A percentile compares a stretch with the other conserved stretches of the same genome.
These are phyloP conservation scores for Morella rubra DNA, from an alignment of 306 rosid species.

Conservation along the genomic window DNA sequence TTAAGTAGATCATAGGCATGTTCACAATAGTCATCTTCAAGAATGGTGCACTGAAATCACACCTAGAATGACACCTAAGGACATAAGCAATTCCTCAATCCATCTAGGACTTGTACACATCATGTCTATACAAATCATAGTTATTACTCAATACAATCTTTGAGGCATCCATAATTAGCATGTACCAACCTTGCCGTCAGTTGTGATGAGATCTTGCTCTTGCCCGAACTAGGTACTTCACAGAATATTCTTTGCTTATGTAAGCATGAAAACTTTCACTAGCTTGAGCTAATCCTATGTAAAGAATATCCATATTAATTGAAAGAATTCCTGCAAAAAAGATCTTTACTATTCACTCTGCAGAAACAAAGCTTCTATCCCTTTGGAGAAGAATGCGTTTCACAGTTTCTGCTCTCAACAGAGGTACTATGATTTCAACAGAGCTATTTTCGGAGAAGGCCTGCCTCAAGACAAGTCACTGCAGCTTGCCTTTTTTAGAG, in stretches of 20 bases:
- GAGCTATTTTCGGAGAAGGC: no score
- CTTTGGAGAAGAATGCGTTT: background rate
- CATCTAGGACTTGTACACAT: background rate
- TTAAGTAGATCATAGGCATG: constrained; percentile 78
- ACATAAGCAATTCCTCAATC: constrained; percentile 7
- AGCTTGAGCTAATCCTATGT: background rate
- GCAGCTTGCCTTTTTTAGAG: no score
- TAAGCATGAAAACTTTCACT: background rate
- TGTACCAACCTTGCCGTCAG: constrained; percentile 56
- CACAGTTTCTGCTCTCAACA: background rate
- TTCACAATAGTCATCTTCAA: constrained; percentile 84
- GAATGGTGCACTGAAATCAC: constrained; percentile 80
- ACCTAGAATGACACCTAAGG: constrained; percentile 43
- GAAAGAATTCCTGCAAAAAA: background rate
- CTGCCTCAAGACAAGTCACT: no score
- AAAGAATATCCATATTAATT: background rate
- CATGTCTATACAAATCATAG: constrained; percentile 3
- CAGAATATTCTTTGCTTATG: constrained; percentile 5
- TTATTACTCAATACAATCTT: background rate
- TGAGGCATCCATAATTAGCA: constrained; percentile 18
- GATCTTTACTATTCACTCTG: background rate
- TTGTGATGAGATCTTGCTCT: constrained; percentile 66
- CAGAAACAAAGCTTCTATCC: background rate
- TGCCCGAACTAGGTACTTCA: background rate
- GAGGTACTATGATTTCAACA: background rate